Percentiles rank a stretch among this genome's conserved stretches.
phyloP scores from a whole-genome alignment of 2,329 filamentous ascomycete species.

The Alternaria alternata region DNA sequence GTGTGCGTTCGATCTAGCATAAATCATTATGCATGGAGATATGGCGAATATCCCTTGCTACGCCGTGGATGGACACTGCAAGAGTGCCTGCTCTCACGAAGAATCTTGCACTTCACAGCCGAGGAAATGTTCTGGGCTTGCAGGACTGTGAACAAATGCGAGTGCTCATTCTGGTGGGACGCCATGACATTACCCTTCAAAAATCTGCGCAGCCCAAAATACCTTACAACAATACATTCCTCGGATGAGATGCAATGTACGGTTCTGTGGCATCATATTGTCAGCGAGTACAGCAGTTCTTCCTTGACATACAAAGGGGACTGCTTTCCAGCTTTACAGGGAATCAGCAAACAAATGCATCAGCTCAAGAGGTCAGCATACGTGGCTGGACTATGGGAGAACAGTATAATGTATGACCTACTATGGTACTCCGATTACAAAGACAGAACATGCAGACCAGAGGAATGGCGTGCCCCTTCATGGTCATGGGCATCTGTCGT shows the following conservation, averaged over 20 bases:
- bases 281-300: background rate
- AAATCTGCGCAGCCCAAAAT: background rate
- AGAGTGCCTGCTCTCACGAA: conserved; percentile 10
- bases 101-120: conserved; percentile 5
- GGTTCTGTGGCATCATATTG: background rate
- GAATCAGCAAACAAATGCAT: background rate
- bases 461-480: conserved; percentile 7
- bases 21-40: background rate
- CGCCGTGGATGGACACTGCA: conserved; percentile 9
- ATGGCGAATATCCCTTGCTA: background rate
- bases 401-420: background rate
- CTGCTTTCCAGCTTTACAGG: conserved; percentile 13
- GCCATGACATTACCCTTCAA: background rate
- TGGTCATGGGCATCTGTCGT: conserved; percentile 12
- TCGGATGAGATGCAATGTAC: background rate
- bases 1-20: background rate
- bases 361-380: background rate
- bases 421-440: background rate
- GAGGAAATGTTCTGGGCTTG: conserved; percentile 15
- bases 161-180: background rate
- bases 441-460: background rate
- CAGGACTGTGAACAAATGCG: background rate
- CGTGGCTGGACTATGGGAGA: conserved; percentile 11
- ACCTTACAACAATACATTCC: background rate
- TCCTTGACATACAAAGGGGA: background rate